Conservation (phyloP, 2,329 filamentous ascomycete species). For the Zymoseptoria crescenta region DNA sequence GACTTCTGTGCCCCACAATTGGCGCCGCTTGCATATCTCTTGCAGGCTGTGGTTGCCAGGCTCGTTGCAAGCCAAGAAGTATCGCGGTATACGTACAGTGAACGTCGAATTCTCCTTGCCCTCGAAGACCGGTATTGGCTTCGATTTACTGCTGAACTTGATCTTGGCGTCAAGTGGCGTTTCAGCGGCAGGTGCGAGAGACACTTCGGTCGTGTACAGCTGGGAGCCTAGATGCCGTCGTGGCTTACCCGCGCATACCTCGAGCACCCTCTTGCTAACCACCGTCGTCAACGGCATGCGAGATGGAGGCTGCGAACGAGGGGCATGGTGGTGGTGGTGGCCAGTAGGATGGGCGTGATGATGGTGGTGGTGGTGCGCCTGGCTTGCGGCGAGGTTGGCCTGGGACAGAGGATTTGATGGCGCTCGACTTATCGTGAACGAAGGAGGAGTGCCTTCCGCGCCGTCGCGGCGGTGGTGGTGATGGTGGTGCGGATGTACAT, state of each 20-base stretch:
- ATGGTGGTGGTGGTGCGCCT: conserved; percentile 28
- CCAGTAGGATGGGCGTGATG: conserved; percentile 28
- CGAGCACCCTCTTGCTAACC: conserved; percentile 61
- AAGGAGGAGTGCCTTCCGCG: conserved; percentile 16
- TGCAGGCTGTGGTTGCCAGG: conserved; percentile 50
- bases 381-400: conserved; percentile 22
- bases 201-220: conserved; percentile 65
- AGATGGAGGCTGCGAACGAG: conserved; percentile 32
- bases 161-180: conserved; percentile 45
- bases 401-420: conserved; percentile 25
- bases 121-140: conserved; percentile 67
- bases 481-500: conserved; percentile 45
- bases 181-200: conserved; percentile 30
- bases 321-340: conserved; percentile 32
- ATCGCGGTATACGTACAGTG: conserved; percentile 76
- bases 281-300: conserved; percentile 60
- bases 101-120: conserved; percentile 82
- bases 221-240: conserved; percentile 78
- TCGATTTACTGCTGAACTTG: conserved; percentile 54
- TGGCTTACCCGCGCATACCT: conserved; percentile 61
- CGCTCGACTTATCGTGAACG: conserved; percentile 10
- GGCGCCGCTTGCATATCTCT: conserved; percentile 72
- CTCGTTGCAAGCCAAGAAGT: conserved; percentile 50
- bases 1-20: conserved; percentile 86
- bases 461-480: conserved; percentile 29